Percentiles rank a stretch among this genome's conserved stretches.
These are phyloP conservation scores for Sporobolomyces phaffii DNA, from an alignment of 768 basidiomycete species.

Conservation along the genomic window DNA sequence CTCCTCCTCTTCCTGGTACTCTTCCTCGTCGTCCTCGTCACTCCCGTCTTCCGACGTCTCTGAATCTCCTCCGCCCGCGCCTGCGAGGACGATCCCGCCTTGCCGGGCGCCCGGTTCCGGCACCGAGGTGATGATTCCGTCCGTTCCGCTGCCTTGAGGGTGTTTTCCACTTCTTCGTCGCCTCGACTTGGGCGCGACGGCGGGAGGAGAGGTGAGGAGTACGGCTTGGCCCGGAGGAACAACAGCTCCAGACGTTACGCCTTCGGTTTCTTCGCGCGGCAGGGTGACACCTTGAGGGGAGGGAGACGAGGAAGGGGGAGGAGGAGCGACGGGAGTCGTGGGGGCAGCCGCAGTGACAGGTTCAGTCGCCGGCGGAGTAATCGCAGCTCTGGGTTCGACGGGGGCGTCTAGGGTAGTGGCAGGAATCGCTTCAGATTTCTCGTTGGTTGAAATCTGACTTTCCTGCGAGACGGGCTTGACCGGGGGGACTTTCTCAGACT, in stretches of 20 bases:
- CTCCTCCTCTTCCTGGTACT: slow-evolving; percentile 56
- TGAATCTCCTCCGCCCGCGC: slow-evolving; percentile 1
- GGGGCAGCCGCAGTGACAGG: slow-evolving; percentile 9
- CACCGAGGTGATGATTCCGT: slow-evolving; percentile 55
- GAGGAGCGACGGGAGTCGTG: slow-evolving; percentile 5
- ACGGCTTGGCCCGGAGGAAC: slow-evolving; percentile 70
- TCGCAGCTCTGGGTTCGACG: slow-evolving; percentile 4
- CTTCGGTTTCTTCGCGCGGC: slow-evolving; percentile 65
- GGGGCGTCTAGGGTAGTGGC: background rate
- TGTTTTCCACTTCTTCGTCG: slow-evolving; percentile 62
- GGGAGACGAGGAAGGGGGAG: slow-evolving; percentile 12
- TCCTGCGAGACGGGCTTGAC: background rate
- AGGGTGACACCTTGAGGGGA: slow-evolving; percentile 46
- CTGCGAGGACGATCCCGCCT: slow-evolving; percentile 25
- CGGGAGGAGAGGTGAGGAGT: slow-evolving; percentile 43
- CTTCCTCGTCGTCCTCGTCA: slow-evolving; percentile 54
- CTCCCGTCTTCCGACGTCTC: slow-evolving; percentile 27
- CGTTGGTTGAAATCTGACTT: background rate
- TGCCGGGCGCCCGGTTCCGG: slow-evolving; percentile 21
- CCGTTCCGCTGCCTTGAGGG: slow-evolving; percentile 51
- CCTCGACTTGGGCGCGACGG: slow-evolving; percentile 57
- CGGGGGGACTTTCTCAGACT: slow-evolving; percentile 4
- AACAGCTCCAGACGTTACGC: slow-evolving; percentile 82
- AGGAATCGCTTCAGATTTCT: background rate
- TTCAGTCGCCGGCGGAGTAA: slow-evolving; percentile 15